Conservation (phyloP, 768 basidiomycete genomes). For the Gloeophyllum trabeum region DNA sequence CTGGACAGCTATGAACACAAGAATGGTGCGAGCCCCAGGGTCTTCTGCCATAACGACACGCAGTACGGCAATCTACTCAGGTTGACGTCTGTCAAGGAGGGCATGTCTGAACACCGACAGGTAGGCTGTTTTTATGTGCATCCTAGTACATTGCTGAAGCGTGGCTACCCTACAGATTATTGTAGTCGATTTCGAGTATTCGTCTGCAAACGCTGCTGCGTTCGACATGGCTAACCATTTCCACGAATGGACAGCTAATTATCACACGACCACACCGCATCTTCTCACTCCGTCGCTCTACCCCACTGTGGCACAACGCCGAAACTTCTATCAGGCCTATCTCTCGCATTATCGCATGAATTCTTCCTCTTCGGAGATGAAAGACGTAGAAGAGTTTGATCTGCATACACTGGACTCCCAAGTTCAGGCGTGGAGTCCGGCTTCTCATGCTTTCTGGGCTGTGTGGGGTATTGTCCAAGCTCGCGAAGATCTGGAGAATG, state of each 20-base stretch:
- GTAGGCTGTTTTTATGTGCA: slow-evolving; percentile 27
- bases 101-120: slow-evolving; percentile 66
- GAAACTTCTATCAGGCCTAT: slow-evolving; percentile 82
- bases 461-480: slow-evolving; percentile 94
- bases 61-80: slow-evolving; percentile 91
- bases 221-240: slow-evolving; percentile 97
- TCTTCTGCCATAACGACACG: slow-evolving; percentile 89
- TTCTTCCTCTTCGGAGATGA: slow-evolving; percentile 10
- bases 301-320: slow-evolving; percentile 61
- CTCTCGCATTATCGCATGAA: slow-evolving; percentile 35
- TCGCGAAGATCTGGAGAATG: slow-evolving; percentile 54
- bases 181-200: slow-evolving; percentile 98
- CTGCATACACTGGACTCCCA: slow-evolving; percentile 61
- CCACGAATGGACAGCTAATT: slow-evolving; percentile 94
- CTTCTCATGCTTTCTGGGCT: slow-evolving; percentile 87
- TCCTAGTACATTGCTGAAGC: neutral
- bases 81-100: slow-evolving; percentile 43
- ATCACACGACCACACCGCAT: slow-evolving; percentile 63
- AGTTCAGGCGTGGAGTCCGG: slow-evolving; percentile 82
- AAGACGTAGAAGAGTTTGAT: slow-evolving; percentile 16
- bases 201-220: slow-evolving; percentile 82
- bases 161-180: slow-evolving; percentile 46
- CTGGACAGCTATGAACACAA: slow-evolving; percentile 46
- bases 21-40: slow-evolving; percentile 49
- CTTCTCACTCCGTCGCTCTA: slow-evolving; percentile 52